Conservation (phyloP, 176 grass and related monocot species). For the Oryza meridionalis region DNA sequence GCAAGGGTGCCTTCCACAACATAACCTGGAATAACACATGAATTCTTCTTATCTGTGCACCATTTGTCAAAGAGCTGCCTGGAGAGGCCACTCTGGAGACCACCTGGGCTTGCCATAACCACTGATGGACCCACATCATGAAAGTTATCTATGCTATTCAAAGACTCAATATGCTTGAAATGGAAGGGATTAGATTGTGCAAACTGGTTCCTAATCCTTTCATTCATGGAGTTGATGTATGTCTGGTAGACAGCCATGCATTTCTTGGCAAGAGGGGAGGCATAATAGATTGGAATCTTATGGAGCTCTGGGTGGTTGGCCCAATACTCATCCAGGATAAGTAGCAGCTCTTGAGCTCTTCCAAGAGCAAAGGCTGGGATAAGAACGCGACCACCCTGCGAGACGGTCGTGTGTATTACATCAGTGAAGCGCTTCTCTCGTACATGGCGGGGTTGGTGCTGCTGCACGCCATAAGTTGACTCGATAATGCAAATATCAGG, state of each 20-base stretch:
- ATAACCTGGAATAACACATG: constrained; percentile 92
- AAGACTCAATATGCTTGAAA: constrained; percentile 86
- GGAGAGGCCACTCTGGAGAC: constrained; percentile 89
- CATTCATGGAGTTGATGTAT: constrained; percentile 98
- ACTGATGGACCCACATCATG: constrained; percentile 89
- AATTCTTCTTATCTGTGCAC: constrained; percentile 94
- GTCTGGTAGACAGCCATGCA: constrained; percentile 99
- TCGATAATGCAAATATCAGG: constrained; percentile 95
- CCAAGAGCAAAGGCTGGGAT: constrained; percentile 96
- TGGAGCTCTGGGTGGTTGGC: constrained; percentile 88
- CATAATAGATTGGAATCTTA: constrained; percentile 96
- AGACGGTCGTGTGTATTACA: constrained; percentile 76
- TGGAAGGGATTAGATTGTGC: constrained; percentile 88
- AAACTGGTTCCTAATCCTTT: constrained; percentile 93
- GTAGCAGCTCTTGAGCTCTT: constrained; percentile 84
- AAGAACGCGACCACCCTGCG: constrained; percentile 81
- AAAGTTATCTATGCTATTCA: constrained; percentile 97
- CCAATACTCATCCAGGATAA: constrained; percentile 98
- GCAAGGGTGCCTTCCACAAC: constrained; percentile 89
- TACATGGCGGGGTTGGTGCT: constrained; percentile 71
- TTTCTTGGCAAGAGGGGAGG: constrained; percentile 89
- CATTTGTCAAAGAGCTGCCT: constrained; percentile 96
- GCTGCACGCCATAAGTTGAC: constrained; percentile 89
- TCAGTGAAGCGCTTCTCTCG: constrained; percentile 96
- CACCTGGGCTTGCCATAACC: constrained; percentile 87